Evolutionary conservation across 2,329 filamentous ascomycete genomes (phyloP).

Genomic region (Sporothrix euskadiensis): DNA sequence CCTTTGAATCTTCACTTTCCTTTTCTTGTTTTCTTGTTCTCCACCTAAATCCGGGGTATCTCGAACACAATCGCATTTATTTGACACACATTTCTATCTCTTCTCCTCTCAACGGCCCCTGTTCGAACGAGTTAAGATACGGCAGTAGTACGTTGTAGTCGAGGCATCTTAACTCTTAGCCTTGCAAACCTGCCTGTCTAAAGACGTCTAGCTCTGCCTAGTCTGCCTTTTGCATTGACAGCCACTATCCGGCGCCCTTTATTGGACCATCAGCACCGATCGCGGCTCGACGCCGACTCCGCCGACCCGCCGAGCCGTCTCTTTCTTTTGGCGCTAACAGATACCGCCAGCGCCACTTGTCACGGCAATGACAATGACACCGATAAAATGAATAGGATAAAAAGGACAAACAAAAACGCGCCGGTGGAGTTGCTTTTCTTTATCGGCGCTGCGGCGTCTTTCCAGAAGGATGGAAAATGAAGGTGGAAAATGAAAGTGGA

Average conservation of each 20-base stretch:
- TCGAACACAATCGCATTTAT: not conserved
- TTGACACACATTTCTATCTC: slow-evolving; percentile 11
- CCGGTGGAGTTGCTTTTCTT: not conserved
- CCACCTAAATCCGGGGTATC: slow-evolving; percentile 21
- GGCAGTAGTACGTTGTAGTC: not conserved
- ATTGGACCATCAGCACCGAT: slow-evolving; percentile 21
- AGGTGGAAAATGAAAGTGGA: not conserved
- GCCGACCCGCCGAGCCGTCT: slow-evolving; percentile 2
- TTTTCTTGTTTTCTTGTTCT: not conserved
- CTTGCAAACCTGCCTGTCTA: not conserved
- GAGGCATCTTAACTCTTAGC: not conserved
- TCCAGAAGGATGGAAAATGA: not conserved
- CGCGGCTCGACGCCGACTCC: not conserved
- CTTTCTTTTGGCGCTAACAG: not conserved
- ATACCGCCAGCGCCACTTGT: not conserved
- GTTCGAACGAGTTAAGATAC: not conserved
- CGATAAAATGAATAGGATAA: too few species aligned
- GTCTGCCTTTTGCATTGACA: not conserved
- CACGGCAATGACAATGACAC: not conserved
- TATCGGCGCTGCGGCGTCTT: not conserved
- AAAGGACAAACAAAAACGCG: not conserved
- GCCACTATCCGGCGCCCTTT: slow-evolving; percentile 5
- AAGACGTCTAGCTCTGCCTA: not conserved
- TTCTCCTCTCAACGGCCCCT: not conserved
- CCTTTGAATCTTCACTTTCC: not conserved